These are phyloP conservation scores for Solanum hybrid DNA, from an alignment of 305 asterid species.

Conservation along the genomic window DNA sequence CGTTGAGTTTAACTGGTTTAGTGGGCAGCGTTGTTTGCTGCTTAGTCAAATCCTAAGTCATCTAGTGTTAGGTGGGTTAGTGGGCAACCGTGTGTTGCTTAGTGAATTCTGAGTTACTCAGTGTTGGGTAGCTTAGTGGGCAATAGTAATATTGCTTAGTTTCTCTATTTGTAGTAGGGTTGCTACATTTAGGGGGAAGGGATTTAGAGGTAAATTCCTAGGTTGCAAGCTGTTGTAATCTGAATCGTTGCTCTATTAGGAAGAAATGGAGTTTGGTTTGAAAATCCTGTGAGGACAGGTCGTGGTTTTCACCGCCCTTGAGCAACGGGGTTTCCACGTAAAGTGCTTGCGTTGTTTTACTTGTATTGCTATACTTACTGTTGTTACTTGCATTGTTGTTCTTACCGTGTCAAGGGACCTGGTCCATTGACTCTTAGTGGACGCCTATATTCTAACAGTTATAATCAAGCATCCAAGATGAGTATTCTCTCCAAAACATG, in stretches of 20 bases:
- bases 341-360: neutral
- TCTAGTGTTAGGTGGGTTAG: neutral
- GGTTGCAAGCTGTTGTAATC: neutral
- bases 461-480: too few relatives aligned
- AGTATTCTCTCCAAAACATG: too few relatives aligned
- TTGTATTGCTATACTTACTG: neutral
- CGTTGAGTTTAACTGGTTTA: neutral
- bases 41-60: neutral
- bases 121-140: neutral
- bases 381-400: neutral
- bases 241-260: neutral
- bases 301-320: neutral
- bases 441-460: neutral
- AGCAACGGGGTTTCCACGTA: neutral
- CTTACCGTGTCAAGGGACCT: neutral
- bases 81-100: too few relatives aligned
- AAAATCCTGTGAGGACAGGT: neutral
- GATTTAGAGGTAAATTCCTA: neutral
- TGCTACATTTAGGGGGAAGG: neutral
- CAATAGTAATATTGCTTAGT: neutral
- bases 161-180: neutral
- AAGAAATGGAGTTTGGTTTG: neutral
- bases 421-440: neutral
- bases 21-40: neutral
- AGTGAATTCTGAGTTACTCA: neutral